A percentile compares a stretch with the other conserved stretches of the same genome.
phyloP scores from a whole-genome alignment of 768 basidiomycete species.

The Zangia roseola region DNA sequence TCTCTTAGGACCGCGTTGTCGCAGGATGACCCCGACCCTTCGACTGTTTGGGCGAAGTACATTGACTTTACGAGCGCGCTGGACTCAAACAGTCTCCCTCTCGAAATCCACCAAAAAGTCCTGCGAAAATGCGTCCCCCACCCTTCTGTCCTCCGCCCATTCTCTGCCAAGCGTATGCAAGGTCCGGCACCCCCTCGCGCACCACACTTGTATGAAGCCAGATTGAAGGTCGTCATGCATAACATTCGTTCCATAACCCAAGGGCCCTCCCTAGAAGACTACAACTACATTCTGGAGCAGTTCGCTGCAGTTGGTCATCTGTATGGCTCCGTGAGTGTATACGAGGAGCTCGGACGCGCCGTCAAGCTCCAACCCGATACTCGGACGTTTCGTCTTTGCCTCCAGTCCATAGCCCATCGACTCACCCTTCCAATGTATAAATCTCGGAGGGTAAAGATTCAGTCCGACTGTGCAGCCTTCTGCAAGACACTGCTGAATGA shows the following conservation, averaged over 20 bases:
- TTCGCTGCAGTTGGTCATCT: constrained; percentile 77
- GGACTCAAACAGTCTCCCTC: constrained; percentile 51
- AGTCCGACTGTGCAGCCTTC: constrained; percentile 45
- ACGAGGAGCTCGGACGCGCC: constrained; percentile 50
- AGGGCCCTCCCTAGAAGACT: constrained; percentile 58
- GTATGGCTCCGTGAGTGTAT: constrained; percentile 56
- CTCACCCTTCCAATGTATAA: constrained; percentile 56
- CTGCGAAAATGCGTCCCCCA: constrained; percentile 64
- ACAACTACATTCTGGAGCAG: constrained; percentile 70
- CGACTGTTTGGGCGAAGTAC: constrained; percentile 67
- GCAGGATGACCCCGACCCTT: constrained; percentile 36
- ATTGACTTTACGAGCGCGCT: constrained; percentile 50
- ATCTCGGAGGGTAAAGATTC: constrained; percentile 33
- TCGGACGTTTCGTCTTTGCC: constrained; percentile 60
- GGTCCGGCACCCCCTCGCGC: constrained; percentile 34
- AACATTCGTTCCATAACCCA: constrained; percentile 57
- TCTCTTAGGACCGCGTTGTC: constrained; percentile 31
- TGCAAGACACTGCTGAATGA: constrained; percentile 53
- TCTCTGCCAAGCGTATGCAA: constrained; percentile 42
- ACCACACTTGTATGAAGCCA: constrained; percentile 61
- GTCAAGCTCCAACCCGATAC: constrained; percentile 45
- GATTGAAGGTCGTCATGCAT: constrained; percentile 64
- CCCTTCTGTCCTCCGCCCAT: constrained; percentile 42
- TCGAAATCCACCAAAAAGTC: constrained; percentile 66
- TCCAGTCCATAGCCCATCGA: constrained; percentile 72